A percentile compares a stretch with the other conserved stretches of the same genome.
These are phyloP conservation scores for Metroxylon sagu DNA, from an alignment of 176 grass and related monocot genomes.

Conservation along the genomic window DNA sequence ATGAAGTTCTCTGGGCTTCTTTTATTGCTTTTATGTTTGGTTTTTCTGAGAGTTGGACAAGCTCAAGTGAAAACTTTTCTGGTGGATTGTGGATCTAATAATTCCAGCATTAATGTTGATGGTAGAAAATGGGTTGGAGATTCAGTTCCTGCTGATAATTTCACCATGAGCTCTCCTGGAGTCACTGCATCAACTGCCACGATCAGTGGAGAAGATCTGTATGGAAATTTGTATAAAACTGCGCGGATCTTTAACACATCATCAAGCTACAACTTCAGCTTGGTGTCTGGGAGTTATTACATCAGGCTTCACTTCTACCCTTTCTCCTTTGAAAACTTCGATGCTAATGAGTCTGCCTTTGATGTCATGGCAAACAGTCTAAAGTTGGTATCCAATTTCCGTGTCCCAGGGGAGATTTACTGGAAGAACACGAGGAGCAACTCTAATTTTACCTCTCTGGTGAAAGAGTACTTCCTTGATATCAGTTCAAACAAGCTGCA, in stretches of 20 bases:
- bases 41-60: background rate
- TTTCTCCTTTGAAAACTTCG: background rate
- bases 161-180: constrained; percentile 9
- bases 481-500: constrained; percentile 2
- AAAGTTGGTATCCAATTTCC: constrained; percentile 16
- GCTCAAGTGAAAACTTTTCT: background rate
- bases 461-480: constrained; percentile 15
- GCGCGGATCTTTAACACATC: constrained; percentile 21
- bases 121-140: constrained; percentile 13
- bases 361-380: constrained; percentile 16
- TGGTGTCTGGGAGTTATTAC: constrained; percentile 12
- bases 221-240: constrained; percentile 10
- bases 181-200: background rate
- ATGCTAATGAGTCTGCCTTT: constrained; percentile 10
- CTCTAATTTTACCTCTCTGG: background rate
- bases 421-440: constrained; percentile 19
- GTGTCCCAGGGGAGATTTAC: constrained; percentile 15
- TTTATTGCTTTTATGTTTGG: constrained; percentile 1
- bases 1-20: background rate
- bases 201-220: constrained; percentile 3
- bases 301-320: constrained; percentile 17
- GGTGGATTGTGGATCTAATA: constrained; percentile 14
- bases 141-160: constrained; percentile 8
- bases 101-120: constrained; percentile 14
- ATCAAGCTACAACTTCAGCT: constrained; percentile 12